Evolutionary conservation across 1,284 basidiomycete genomes (phyloP).

Genomic region (Marasmius oreades): DNA sequence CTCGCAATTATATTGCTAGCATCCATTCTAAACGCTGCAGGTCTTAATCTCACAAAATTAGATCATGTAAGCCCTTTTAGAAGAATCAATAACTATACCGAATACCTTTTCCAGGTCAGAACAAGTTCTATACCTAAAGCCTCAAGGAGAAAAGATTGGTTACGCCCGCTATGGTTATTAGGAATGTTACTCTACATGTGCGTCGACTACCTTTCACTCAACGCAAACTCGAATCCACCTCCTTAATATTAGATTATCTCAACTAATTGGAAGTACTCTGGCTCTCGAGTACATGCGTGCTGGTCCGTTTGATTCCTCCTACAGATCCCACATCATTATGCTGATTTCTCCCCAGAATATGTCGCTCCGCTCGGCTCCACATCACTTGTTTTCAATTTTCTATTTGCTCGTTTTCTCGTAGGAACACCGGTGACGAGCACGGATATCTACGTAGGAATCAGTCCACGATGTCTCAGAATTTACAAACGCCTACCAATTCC

Average conservation of each 20-base stretch:
- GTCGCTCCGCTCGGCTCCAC: constrained; percentile 82
- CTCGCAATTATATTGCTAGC: constrained; percentile 75
- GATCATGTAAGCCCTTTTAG: constrained; percentile 63
- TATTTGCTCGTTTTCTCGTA: constrained; percentile 81
- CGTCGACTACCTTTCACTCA: too few species aligned
- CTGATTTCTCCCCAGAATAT: constrained; percentile 53
- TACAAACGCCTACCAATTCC: neutral
- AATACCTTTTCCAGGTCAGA: constrained; percentile 45
- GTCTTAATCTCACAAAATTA: constrained; percentile 80
- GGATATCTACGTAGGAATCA: constrained; percentile 67
- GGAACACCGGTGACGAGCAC: constrained; percentile 77
- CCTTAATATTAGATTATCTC: constrained; percentile 55
- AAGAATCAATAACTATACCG: constrained; percentile 1
- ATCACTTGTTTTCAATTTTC: constrained; percentile 84
- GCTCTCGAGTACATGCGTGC: constrained; percentile 86
- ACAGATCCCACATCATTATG: neutral
- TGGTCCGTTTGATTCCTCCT: constrained; percentile 35
- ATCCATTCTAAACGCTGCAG: constrained; percentile 80
- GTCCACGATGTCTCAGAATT: neutral
- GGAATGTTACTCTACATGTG: constrained; percentile 83
- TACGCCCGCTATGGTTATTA: constrained; percentile 78
- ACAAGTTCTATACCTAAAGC: constrained; percentile 70
- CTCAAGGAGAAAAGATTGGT: constrained; percentile 64
- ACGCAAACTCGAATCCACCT: neutral
- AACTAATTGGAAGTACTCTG: constrained; percentile 82